phyloP scores from a whole-genome alignment of 768 basidiomycete genomes.

The Daedalea quercina region DNA sequence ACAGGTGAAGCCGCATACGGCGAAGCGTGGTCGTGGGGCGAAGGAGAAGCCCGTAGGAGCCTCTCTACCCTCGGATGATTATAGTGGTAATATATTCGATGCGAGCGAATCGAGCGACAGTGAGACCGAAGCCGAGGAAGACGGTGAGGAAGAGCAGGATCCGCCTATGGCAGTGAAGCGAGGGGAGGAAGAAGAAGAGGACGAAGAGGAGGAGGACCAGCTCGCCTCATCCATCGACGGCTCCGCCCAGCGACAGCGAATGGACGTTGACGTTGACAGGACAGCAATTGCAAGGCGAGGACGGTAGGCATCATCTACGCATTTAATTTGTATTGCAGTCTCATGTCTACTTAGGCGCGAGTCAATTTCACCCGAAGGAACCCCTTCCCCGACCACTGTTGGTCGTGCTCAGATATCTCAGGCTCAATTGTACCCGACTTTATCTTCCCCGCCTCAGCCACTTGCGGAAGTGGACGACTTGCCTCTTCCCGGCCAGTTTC shows the following conservation, averaged over 20 bases:
- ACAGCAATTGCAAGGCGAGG: neutral
- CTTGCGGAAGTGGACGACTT: neutral
- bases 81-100: constrained; percentile 9
- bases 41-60: neutral
- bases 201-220: neutral
- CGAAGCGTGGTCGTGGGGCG: neutral
- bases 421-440: neutral
- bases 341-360: no score
- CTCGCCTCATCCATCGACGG: neutral
- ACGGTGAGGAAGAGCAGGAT: neutral
- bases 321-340: neutral
- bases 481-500: neutral
- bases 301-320: neutral
- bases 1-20: neutral
- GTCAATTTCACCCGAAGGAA: neutral
- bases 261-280: neutral
- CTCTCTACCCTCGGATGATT: constrained; percentile 7
- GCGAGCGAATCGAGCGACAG: neutral
- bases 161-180: neutral
- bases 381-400: neutral
- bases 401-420: neutral
- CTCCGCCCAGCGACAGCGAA: neutral
- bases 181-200: constrained; percentile 1
- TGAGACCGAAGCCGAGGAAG: neutral
- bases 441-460: neutral